phyloP scores from a whole-genome alignment of 805 yeast genomes.

The Ogataea philodendri region DNA sequence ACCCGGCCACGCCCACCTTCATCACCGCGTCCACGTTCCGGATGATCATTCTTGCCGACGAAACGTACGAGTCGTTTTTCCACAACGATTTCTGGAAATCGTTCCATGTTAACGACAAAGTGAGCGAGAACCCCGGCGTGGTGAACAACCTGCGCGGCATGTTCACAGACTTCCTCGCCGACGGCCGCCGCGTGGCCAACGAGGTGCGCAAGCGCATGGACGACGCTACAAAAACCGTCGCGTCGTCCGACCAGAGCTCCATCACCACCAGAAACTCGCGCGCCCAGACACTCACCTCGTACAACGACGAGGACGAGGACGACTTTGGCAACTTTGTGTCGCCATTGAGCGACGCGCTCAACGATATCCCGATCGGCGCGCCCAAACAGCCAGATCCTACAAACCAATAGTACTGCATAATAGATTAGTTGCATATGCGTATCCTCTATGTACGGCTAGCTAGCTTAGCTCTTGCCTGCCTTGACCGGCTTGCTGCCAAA shows the following conservation, averaged over 20 bases:
- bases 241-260: constrained; percentile 21
- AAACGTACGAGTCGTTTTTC: constrained; percentile 84
- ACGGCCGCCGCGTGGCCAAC: constrained; percentile 87
- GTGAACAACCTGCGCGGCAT: constrained; percentile 72
- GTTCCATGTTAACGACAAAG: constrained; percentile 60
- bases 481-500: constrained; percentile 26
- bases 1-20: constrained; percentile 73
- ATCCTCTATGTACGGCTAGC: background rate
- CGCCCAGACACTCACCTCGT: constrained; percentile 24
- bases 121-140: constrained; percentile 35
- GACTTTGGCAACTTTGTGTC: constrained; percentile 36
- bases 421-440: constrained; percentile 4
- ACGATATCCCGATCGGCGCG: constrained; percentile 25
- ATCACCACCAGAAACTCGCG: constrained; percentile 20
- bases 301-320: constrained; percentile 31
- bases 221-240: constrained; percentile 44
- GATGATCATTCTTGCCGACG: constrained; percentile 93
- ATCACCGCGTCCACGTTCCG: constrained; percentile 85
- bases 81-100: constrained; percentile 64
- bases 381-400: constrained; percentile 12
- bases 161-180: constrained; percentile 88
- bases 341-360: constrained; percentile 25
- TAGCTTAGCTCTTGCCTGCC: constrained; percentile 4
- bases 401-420: background rate
- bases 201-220: constrained; percentile 89